These are phyloP conservation scores for Talaromyces sp. DNA, from an alignment of 2,329 filamentous ascomycete genomes.

Conservation along the genomic window DNA sequence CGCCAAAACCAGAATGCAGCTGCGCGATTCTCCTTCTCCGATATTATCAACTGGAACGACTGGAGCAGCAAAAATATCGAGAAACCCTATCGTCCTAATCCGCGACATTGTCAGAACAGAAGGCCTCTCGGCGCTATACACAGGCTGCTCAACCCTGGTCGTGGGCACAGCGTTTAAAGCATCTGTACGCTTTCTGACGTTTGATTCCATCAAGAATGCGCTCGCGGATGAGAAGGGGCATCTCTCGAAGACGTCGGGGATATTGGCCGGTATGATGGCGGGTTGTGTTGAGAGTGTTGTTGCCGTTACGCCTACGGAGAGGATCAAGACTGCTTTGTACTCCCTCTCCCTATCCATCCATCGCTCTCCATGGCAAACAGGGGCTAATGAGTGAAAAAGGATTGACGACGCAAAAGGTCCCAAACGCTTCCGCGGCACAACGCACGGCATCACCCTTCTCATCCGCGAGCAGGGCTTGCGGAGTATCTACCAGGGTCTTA, in stretches of 20 bases:
- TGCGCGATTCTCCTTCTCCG: conserved; percentile 37
- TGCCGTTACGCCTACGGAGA: conserved; percentile 66
- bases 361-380: conserved; percentile 11
- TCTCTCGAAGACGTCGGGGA: conserved; percentile 54
- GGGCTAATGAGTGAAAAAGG: neutral
- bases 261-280: conserved; percentile 63
- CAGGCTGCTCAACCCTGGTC: conserved; percentile 60
- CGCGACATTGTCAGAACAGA: conserved; percentile 54
- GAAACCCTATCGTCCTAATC: conserved; percentile 60
- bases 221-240: conserved; percentile 54
- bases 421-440: conserved; percentile 49
- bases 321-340: conserved; percentile 63
- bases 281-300: conserved; percentile 60
- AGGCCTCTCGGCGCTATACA: conserved; percentile 59
- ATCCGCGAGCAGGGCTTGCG: conserved; percentile 53
- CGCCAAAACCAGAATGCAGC: conserved; percentile 62
- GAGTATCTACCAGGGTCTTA: conserved; percentile 58
- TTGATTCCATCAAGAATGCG: conserved; percentile 61
- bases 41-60: conserved; percentile 39
- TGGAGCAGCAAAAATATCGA: conserved; percentile 35
- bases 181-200: conserved; percentile 63
- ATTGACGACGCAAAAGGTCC: conserved; percentile 59
- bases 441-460: conserved; percentile 52
- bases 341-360: neutral
- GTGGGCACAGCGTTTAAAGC: conserved; percentile 63